Conservation (phyloP, 2,329 filamentous ascomycete species). For the Epichloe gansuensis region DNA sequence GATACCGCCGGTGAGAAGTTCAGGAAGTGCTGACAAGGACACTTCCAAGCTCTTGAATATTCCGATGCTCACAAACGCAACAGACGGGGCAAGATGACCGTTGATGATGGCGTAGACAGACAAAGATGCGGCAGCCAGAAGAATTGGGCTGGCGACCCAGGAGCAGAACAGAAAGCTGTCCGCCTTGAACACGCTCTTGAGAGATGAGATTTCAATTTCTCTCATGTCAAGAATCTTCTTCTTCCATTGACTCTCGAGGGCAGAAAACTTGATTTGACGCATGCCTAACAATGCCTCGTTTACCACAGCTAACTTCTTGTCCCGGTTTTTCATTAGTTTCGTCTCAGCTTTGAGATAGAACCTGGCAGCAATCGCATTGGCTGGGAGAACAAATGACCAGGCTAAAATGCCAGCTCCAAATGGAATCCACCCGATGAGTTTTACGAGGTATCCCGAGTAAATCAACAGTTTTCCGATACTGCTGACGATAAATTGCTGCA, state of each 20-base stretch:
- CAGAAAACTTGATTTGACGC: slow-evolving; percentile 74
- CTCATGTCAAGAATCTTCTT: slow-evolving; percentile 49
- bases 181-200: slow-evolving; percentile 53
- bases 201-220: slow-evolving; percentile 50
- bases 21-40: slow-evolving; percentile 57
- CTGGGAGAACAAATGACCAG: slow-evolving; percentile 50
- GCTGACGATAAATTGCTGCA: slow-evolving; percentile 51
- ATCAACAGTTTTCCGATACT: slow-evolving; percentile 50
- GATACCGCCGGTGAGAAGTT: slow-evolving; percentile 55
- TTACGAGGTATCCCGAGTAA: slow-evolving; percentile 52
- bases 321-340: slow-evolving; percentile 60
- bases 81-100: slow-evolving; percentile 51
- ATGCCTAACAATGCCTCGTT: slow-evolving; percentile 69
- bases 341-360: slow-evolving; percentile 53
- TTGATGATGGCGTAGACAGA: slow-evolving; percentile 53
- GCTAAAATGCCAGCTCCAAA: slow-evolving; percentile 52
- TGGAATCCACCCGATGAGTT: slow-evolving; percentile 59
- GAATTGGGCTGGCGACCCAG: slow-evolving; percentile 61
- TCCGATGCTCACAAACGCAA: slow-evolving; percentile 68
- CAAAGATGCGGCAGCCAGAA: slow-evolving; percentile 59
- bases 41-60: slow-evolving; percentile 64
- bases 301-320: slow-evolving; percentile 62
- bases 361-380: slow-evolving; percentile 56
- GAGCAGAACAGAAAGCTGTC: slow-evolving; percentile 52
- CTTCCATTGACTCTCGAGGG: slow-evolving; percentile 63